These are phyloP conservation scores for Arachis monticola DNA, from an alignment of 331 rosid genomes.

Conservation along the genomic window DNA sequence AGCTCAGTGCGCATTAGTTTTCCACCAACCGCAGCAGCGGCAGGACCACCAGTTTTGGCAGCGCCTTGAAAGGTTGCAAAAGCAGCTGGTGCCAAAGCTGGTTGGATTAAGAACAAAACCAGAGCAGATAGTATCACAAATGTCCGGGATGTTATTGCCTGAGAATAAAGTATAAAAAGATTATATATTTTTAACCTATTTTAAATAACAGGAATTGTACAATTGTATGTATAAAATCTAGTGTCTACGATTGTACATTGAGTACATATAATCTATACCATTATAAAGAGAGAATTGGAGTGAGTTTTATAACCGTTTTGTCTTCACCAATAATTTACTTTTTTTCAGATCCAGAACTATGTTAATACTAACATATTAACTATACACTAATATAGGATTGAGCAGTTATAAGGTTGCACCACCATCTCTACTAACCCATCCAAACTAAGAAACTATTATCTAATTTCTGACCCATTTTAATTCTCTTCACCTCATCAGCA, in stretches of 20 bases:
- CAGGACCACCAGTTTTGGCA: conserved; percentile 67
- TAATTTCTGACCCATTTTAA: no score
- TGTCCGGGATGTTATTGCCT: conserved; percentile 62
- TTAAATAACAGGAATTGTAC: background rate
- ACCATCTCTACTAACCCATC: no score
- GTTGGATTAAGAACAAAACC: conserved; percentile 70
- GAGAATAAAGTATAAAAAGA: conserved; percentile 35
- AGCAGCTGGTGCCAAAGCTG: conserved; percentile 82
- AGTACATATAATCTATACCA: conserved; percentile 10
- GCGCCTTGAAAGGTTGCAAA: conserved; percentile 73
- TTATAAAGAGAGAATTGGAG: background rate
- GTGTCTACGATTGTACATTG: background rate
- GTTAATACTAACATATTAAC: background rate
- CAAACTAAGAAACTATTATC: no score
- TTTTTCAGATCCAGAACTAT: no score
- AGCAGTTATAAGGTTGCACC: no score
- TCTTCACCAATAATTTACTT: no score
- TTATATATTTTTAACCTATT: conserved; percentile 19
- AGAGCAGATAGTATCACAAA: conserved; percentile 67
- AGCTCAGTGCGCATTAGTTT: conserved; percentile 73
- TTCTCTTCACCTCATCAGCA: no score
- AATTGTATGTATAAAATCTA: conserved; percentile 15
- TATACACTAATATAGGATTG: no score
- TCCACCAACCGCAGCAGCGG: conserved; percentile 66
- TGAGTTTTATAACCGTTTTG: no score